Conservation (phyloP, 345 rosid genomes). For the Salix purpurea region DNA sequence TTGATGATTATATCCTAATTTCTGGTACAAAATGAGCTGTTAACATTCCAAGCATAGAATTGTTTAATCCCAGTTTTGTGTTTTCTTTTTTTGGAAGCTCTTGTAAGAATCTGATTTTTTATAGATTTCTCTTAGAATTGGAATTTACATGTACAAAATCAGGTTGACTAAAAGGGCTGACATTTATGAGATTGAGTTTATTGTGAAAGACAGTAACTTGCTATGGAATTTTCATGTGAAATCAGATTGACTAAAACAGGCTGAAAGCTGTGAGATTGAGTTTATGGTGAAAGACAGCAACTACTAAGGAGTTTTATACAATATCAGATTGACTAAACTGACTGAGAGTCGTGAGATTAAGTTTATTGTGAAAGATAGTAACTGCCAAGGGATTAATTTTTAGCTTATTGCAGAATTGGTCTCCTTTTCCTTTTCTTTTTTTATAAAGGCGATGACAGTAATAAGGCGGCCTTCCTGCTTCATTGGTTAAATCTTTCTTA, state of each 20-base stretch:
- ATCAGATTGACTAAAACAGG: neutral
- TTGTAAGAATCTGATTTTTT: neutral
- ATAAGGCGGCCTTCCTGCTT: conserved; percentile 1
- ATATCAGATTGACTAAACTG: neutral
- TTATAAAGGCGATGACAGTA: neutral
- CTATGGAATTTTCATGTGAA: neutral
- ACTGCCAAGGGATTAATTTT: neutral
- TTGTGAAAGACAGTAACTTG: neutral
- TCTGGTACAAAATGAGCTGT: conserved; percentile 5
- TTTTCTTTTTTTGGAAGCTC: conserved; percentile 1
- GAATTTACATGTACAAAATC: neutral
- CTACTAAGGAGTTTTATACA: neutral
- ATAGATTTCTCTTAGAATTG: neutral
- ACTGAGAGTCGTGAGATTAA: neutral
- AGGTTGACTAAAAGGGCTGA: neutral
- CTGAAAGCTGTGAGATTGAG: neutral
- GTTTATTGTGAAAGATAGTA: neutral
- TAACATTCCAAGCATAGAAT: conserved; percentile 11
- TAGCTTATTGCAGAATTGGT: neutral
- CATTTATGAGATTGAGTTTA: neutral
- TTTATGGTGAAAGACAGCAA: neutral
- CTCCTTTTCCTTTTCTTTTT: neutral
- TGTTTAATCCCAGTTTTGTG: neutral
- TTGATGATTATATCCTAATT: neutral
- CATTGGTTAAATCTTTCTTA: neutral